Percentiles rank a stretch among this genome's conserved stretches.
Conservation (phyloP, 2,329 filamentous ascomycete genomes). For the Monosporascus sp. region DNA sequence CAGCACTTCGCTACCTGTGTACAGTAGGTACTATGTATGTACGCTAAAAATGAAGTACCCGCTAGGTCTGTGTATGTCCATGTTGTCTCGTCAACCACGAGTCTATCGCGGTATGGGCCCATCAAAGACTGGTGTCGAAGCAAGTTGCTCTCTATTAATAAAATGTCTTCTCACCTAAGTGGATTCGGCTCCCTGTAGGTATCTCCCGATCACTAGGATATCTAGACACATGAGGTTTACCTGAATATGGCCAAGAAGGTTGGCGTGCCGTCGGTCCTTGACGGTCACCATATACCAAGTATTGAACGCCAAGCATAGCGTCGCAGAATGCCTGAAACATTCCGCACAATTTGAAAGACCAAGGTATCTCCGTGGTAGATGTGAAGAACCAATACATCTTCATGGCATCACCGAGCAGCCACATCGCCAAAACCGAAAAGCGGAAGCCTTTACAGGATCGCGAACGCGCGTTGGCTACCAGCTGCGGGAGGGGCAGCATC, state of each 20-base stretch:
- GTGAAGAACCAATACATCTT: conserved; percentile 87
- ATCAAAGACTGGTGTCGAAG: no score
- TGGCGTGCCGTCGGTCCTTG: conserved; percentile 30
- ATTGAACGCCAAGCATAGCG: conserved; percentile 67
- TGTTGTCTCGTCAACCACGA: no score
- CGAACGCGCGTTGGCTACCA: conserved; percentile 62
- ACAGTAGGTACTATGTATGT: no score
- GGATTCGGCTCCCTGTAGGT: conserved; percentile 33
- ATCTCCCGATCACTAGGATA: conserved; percentile 30
- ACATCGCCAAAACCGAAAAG: conserved; percentile 68
- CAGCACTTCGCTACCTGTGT: no score
- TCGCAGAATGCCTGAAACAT: conserved; percentile 78
- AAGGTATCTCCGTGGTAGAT: conserved; percentile 62
- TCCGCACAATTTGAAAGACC: conserved; percentile 77
- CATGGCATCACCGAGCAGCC: conserved; percentile 76
- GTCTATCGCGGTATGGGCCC: no score
- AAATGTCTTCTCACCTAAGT: conserved; percentile 29
- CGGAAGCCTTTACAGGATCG: conserved; percentile 74
- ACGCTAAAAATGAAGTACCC: no score
- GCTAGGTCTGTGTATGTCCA: no score
- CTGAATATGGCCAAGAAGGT: conserved; percentile 22
- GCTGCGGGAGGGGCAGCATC: conserved; percentile 74
- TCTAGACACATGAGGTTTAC: conserved; percentile 22
- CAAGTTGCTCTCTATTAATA: conserved; percentile 10
- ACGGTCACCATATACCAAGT: conserved; percentile 58